These are phyloP conservation scores for Jamesozyma piceae DNA, from an alignment of 805 yeast genomes.

Conservation along the genomic window DNA sequence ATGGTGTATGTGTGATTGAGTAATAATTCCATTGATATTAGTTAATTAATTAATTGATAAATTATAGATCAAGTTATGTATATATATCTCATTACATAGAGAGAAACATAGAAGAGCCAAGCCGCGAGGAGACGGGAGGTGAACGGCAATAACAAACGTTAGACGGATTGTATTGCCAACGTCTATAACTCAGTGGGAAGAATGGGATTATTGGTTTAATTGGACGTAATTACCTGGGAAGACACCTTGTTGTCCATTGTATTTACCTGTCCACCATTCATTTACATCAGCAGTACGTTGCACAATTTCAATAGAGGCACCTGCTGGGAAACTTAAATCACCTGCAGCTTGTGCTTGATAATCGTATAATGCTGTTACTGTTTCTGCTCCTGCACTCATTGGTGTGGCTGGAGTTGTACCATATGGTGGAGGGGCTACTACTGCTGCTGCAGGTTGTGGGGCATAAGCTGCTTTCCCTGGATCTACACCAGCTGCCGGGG, in stretches of 20 bases:
- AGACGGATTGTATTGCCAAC: too few relatives aligned
- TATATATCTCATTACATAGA: too few relatives aligned
- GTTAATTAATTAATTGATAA: too few relatives aligned
- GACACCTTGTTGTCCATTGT: constrained; percentile 78
- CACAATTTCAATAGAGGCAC: constrained; percentile 73
- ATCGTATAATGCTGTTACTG: constrained; percentile 86
- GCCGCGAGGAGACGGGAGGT: too few relatives aligned
- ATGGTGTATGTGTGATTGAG: too few relatives aligned
- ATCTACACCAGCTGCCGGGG: constrained; percentile 9
- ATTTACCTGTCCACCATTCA: constrained; percentile 97
- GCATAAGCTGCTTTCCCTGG: constrained; percentile 2
- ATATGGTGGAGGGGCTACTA: constrained; percentile 21
- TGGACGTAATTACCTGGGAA: constrained; percentile 97
- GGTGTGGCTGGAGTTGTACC: constrained; percentile 30
- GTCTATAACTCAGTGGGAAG: too few relatives aligned
- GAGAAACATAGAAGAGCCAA: too few relatives aligned
- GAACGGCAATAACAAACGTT: too few relatives aligned
- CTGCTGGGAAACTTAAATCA: constrained; percentile 80
- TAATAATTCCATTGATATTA: too few relatives aligned
- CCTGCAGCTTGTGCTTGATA: constrained; percentile 90
- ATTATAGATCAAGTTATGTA: too few relatives aligned
- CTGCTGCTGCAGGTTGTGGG: constrained; percentile 10
- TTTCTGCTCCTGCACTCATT: constrained; percentile 37
- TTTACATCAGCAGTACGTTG: constrained; percentile 75
- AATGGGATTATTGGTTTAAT: constrained; percentile 38